Evolutionary conservation across 23 red algal genomes (phyloP), one percentile per base, ranked within the genome.

Genomic region (Pyropia yezoensis): DNA sequence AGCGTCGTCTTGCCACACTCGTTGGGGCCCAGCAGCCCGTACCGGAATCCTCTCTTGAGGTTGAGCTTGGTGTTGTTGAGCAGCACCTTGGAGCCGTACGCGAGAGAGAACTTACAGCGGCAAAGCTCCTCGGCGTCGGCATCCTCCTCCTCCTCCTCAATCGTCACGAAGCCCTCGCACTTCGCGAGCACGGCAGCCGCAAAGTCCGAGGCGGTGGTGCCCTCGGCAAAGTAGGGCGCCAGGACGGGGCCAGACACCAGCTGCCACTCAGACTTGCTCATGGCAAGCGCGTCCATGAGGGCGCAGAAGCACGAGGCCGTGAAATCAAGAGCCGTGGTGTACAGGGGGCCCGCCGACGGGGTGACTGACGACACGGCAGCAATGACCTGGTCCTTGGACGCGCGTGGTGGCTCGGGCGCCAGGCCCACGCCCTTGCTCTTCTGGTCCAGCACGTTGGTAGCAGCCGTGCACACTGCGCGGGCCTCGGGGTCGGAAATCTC

Each of bases 1-100:
- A 90, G 75, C 9, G 85, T 90, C n/a, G 85, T 90, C 69, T 90
- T 90, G 51, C 85, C 85, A 45, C 70, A 90, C 70, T 90, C 85
- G 53, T 90, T 90, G 55, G 76, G 76, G 27, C 85, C 85, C 0
- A 90, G 47, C 15, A 90, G 62, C 0, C 85, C 85, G 67, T 90
- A 90, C 51, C 85, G 85, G 68, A 90, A 82, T 16, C 85, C 85
- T 39, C 85, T 47, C 55, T 90, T 90, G 21, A 90, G 62, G 11
- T 67, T 77, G n/a, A 90, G 71, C 67, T 78, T 70, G 3, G 85
- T 90, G 67, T 90, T 90, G 76, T 90, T 90, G 24, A 90, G 77
- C 19, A 90, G 52, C 19, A 90, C 85, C 61, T 90, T 90, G 17
- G 69, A 77, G 34, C 85, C 85, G 27, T 90, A 90, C 49, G 85